Conservation (phyloP, 306 rosid species). For the Gynostemma pentaphyllum region DNA sequence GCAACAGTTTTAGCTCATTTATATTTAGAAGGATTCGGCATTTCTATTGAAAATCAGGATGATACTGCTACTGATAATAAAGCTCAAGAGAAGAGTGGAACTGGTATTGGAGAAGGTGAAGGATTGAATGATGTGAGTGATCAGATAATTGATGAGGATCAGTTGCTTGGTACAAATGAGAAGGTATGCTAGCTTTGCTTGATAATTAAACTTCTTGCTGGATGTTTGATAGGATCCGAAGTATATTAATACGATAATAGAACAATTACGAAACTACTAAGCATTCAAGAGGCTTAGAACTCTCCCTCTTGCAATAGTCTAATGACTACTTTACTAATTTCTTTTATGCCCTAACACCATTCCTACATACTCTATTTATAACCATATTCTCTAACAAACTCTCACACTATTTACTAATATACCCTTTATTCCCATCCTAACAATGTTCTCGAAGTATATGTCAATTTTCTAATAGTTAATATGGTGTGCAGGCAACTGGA, state of each 20-base stretch:
- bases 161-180: slow-evolving; percentile 55
- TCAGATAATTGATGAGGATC: slow-evolving; percentile 85
- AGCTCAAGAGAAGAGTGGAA: slow-evolving; percentile 57
- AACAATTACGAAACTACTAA: no score
- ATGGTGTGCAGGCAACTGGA: slow-evolving; percentile 35
- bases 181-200: slow-evolving; percentile 36
- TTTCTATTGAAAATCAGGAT: slow-evolving; percentile 39
- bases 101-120: slow-evolving; percentile 83
- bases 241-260: no score
- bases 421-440: no score
- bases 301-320: no score
- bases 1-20: slow-evolving; percentile 56
- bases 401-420: no score
- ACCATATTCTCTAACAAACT: no score
- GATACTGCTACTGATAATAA: slow-evolving; percentile 29
- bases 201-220: background rate
- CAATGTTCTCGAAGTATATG: background rate
- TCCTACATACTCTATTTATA: no score
- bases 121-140: slow-evolving; percentile 83
- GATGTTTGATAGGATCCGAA: no score
- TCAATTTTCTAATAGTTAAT: background rate
- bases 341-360: no score
- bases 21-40: slow-evolving; percentile 61
- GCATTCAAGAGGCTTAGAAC: no score
- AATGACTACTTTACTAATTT: no score